Evolutionary conservation across 805 yeast genomes (phyloP), one percentile per base, ranked within the genome.

Genomic region (Suhomyces sp.): DNA sequence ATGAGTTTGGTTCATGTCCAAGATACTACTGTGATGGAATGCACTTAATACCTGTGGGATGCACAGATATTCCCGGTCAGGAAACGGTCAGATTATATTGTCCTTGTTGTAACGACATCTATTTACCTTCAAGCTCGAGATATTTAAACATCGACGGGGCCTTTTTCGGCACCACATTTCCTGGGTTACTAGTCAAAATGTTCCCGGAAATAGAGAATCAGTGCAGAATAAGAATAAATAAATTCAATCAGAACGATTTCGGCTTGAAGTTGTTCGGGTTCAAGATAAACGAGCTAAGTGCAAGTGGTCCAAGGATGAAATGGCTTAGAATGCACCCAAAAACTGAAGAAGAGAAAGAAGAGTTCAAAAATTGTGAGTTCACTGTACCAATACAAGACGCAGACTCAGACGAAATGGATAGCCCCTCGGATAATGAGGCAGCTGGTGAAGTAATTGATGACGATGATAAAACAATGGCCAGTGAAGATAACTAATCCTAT

Each of bases 81-180:
- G 97, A 91, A 67, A 89, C 97, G 0, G 97, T 94, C 43, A 73
- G 97, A 58, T 78, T 94, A 46, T 94, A 86, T 67, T 94, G 99
- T 71, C 97, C 99, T 1, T 85, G 93, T 65, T 94, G 99, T 71
- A 83, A 86, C 64, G 99, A 94, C 63, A 78, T 93, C 40, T 94
- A 94, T 68, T 71, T 90, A 47, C 98, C 98, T 1, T 83, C 86
- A 51, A 85, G 91, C 51, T 84, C 92, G n/a, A 78, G 96, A 55
- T 92, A 89, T 68, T 73, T 88, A 52, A 89, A 89, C 63, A 82
- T 94, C 43, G 99, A 94, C 69, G 99, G 99, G 4, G 97, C 98
- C 0, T 94, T 87, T 63, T 94, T 96, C 74, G 98, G 99, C 4
- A 90, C 98, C 0, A 85, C 96, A 33, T 94, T 94, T 72, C 94